Evolutionary conservation across 805 yeast genomes (phyloP).

Genomic region (Myxozyma melibiosi): DNA sequence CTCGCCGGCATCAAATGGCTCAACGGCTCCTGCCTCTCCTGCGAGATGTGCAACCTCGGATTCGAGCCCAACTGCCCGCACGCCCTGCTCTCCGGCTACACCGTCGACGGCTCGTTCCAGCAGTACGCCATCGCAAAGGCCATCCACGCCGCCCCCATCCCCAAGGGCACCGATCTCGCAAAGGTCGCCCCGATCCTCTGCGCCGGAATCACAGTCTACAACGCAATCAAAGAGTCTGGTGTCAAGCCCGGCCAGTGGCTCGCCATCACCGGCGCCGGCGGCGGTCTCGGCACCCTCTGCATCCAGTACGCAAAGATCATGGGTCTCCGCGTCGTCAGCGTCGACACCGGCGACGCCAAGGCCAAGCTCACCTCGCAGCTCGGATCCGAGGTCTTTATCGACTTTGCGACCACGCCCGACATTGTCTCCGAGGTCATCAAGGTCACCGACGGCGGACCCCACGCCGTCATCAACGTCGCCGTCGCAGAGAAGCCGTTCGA

Average conservation of each 20-base stretch:
- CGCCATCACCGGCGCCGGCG: constrained; percentile 77
- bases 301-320: constrained; percentile 75
- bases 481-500: constrained; percentile 69
- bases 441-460: constrained; percentile 73
- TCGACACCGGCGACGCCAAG: constrained; percentile 72
- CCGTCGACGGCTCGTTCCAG: constrained; percentile 89
- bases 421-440: constrained; percentile 56
- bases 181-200: constrained; percentile 79
- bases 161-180: constrained; percentile 73
- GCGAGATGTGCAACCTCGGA: constrained; percentile 70
- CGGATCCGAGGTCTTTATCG: constrained; percentile 68
- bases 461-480: constrained; percentile 74
- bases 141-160: constrained; percentile 79
- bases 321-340: constrained; percentile 72
- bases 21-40: constrained; percentile 72
- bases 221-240: constrained; percentile 80
- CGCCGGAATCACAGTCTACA: constrained; percentile 91
- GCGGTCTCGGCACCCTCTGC: constrained; percentile 76
- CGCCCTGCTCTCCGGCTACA: constrained; percentile 80
- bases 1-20: constrained; percentile 84
- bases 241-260: constrained; percentile 73
- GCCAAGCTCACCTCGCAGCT: constrained; percentile 54
- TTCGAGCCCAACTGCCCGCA: constrained; percentile 70
- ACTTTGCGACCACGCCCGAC: constrained; percentile 59
- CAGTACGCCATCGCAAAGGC: constrained; percentile 89